phyloP scores from a whole-genome alignment of 257 asterid species.

The Solanum pimpinellifolium region DNA sequence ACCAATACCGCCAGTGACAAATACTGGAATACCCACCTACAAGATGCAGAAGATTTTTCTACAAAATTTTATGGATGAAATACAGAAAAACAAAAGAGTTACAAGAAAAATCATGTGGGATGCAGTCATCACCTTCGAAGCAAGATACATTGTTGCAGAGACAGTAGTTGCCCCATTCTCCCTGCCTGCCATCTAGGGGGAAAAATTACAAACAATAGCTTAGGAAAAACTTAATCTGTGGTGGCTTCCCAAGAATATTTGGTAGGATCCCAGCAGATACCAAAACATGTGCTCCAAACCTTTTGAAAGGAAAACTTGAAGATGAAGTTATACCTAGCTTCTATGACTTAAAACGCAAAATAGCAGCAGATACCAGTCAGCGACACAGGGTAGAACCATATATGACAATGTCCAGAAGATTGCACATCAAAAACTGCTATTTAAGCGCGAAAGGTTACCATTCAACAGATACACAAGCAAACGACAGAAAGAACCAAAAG shows the following conservation, averaged over 20 bases:
- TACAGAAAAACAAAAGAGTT: neutral
- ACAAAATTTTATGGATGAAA: neutral
- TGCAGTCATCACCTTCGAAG: constrained; percentile 53
- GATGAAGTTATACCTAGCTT: neutral
- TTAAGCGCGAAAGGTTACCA: neutral
- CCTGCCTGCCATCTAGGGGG: constrained; percentile 62
- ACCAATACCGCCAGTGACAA: constrained; percentile 95
- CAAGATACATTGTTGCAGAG: constrained; percentile 90
- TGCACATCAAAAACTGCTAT: neutral
- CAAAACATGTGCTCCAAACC: neutral
- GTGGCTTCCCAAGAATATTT: neutral
- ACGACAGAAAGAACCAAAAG: neutral
- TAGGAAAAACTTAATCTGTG: neutral
- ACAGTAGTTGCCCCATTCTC: constrained; percentile 97
- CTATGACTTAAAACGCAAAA: neutral
- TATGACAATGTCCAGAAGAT: neutral
- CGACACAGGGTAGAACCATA: neutral
- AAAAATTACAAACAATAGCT: neutral
- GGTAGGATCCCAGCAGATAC: neutral
- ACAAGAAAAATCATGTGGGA: neutral
- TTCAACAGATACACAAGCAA: neutral
- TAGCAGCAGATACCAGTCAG: neutral
- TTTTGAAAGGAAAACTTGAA: neutral
- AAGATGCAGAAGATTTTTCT: neutral
- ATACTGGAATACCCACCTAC: constrained; percentile 86